These are phyloP conservation scores for Fonsecaea erecta DNA, from an alignment of 2,329 filamentous ascomycete genomes.

Conservation along the genomic window DNA sequence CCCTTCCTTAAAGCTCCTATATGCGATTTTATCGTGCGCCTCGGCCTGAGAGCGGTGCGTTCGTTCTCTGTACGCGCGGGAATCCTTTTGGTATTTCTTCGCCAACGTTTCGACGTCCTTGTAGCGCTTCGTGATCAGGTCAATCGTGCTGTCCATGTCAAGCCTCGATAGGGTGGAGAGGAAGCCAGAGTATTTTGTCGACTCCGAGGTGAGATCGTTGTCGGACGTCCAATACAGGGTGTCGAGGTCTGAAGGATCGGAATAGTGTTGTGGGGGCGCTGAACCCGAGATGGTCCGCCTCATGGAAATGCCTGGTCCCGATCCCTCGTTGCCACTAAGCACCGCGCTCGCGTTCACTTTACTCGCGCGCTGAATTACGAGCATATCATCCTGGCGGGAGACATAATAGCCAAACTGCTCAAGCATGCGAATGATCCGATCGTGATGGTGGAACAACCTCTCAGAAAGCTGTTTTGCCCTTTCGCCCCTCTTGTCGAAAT, in stretches of 20 bases:
- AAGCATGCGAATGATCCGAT: conserved; percentile 79
- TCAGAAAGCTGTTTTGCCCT: conserved; percentile 84
- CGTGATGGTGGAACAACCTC: conserved; percentile 79
- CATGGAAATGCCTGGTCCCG: conserved; percentile 39
- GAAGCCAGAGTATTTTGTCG: conserved; percentile 74
- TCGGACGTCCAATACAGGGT: conserved; percentile 83
- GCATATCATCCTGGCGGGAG: conserved; percentile 70
- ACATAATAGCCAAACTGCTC: conserved; percentile 87
- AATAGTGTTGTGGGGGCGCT: conserved; percentile 58
- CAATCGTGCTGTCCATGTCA: conserved; percentile 80
- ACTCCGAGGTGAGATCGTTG: conserved; percentile 67
- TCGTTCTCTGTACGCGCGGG: conserved; percentile 83
- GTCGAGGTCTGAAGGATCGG: conserved; percentile 69
- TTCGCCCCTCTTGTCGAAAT: conserved; percentile 71
- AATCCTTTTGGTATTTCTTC: conserved; percentile 90
- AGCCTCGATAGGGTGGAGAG: conserved; percentile 75
- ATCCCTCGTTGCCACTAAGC: conserved; percentile 44
- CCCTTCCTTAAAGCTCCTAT: conserved; percentile 92
- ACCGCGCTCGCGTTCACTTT: conserved; percentile 57
- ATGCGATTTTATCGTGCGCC: conserved; percentile 93
- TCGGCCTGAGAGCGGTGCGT: conserved; percentile 80
- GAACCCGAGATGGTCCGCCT: conserved; percentile 55
- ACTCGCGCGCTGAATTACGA: conserved; percentile 74
- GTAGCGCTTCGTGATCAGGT: conserved; percentile 83
- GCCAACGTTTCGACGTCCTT: conserved; percentile 93